Evolutionary conservation across 257 asterid genomes (phyloP), one percentile per base, ranked within the genome.

Genomic region (Plantago ovata): DNA sequence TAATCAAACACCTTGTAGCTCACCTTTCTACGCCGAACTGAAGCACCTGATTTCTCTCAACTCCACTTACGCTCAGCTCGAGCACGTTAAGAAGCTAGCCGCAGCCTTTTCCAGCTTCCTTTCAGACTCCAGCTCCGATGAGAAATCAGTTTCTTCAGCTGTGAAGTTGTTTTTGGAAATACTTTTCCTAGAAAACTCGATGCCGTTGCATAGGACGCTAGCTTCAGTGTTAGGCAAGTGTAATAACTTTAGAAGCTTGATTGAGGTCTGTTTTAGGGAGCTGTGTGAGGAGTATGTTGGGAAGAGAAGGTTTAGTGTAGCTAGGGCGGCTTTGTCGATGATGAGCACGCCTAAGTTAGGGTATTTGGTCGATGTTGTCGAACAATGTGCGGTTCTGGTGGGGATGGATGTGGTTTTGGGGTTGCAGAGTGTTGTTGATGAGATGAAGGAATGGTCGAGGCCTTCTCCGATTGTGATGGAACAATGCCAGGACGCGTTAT

Each of bases 401-500:
- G 87, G 81, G 38, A 65, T 76, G 72, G 93, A 92, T 72, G 95
- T 79, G 61, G 86, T 88, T 59, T 73, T 73, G 1, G 96, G 97
- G 56, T 71, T 92, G 71, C 56, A 52, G 33, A 63, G 73, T 38
- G 84, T 92, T 56, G 77, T 88, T 47, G 57, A 69, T 6, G 96
- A 82, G 67, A 77, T 80, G 23, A 59, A 69, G 21, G 87, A 82
- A 52, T 72, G 61, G 63, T 84, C 86, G 33, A 78, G 94, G 79
- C 97, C 95, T 44, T 88, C 98, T 15, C 98, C 98, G 2, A 62
- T 92, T 46, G 94, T 88, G 32, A 84, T 92, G 95, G 97, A 88
- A 54, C 96, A 92, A 58, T 92, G 95, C 73, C 96, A 92, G 77
- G 98, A 92, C 71, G 94, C 98, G 5, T 83, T 92, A 58, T 92